A percentile compares a stretch with the other conserved stretches of the same genome.
These are phyloP conservation scores for Mycena indigotica DNA, from an alignment of 768 basidiomycete species.

Conservation along the genomic window DNA sequence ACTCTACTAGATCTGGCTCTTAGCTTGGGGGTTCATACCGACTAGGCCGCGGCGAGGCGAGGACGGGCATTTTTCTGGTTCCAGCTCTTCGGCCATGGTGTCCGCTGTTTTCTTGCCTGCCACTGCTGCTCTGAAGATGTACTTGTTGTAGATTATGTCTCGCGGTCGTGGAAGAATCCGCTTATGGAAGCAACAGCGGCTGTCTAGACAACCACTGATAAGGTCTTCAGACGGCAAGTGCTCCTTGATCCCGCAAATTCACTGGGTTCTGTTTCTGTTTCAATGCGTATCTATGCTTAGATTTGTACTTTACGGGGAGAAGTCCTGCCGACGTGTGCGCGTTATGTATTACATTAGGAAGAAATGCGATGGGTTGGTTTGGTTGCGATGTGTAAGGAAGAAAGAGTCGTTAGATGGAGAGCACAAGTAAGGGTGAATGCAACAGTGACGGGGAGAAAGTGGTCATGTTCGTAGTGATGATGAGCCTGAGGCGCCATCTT, in stretches of 20 bases:
- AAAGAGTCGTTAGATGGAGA: constrained; percentile 5
- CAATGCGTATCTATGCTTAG: neutral
- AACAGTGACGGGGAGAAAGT: too few relatives aligned
- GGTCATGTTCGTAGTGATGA: constrained; percentile 3
- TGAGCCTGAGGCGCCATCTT: constrained; percentile 14
- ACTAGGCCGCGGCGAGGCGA: too few relatives aligned
- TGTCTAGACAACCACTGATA: neutral
- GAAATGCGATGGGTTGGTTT: neutral
- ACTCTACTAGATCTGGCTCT: too few relatives aligned
- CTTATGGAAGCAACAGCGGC: neutral
- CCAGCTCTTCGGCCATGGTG: neutral
- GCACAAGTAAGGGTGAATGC: too few relatives aligned
- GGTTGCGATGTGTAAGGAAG: constrained; percentile 2
- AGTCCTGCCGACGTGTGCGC: neutral
- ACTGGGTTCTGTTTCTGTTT: neutral
- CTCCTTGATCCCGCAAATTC: neutral
- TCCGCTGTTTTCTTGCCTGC: neutral
- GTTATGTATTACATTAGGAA: neutral
- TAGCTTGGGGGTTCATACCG: too few relatives aligned
- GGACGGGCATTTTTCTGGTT: too few relatives aligned
- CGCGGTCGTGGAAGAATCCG: constrained; percentile 16
- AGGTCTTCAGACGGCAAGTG: neutral
- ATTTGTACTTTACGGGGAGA: neutral
- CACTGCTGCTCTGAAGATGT: neutral
- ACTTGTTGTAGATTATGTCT: neutral